Evolutionary conservation across 768 basidiomycete species (phyloP), one percentile per base, ranked within the genome.

Genomic region (Rhizopogon rudus): DNA sequence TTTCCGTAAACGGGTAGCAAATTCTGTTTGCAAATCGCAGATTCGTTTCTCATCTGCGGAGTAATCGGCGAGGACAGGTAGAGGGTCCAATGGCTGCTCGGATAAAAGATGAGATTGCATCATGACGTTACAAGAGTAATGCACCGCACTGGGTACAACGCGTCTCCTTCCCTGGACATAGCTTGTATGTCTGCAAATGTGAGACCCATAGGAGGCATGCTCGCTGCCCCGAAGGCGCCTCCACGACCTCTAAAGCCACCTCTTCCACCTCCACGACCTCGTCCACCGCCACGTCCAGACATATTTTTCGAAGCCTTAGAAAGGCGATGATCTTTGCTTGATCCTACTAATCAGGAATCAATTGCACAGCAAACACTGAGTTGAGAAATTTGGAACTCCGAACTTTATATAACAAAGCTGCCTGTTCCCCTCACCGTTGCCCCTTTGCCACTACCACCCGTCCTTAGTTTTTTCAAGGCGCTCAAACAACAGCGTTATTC

Each of bases 181-280:
- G 82, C 78, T 66, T 90, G 87, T 51, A 93, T 77, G 66, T 93
- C 91, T 42, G 86, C 81, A 65, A 88, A 89, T 6, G 86, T 84
- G 31, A 93, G 78, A 17, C 91, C 91, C 84, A 91, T 88, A 0
- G 89, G 88, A 3, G 83, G 84, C 39, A 79, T 68, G 17, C 61
- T 61, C 29, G 70, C 60, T 43, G 73, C 71, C 33, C 76, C 68
- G 56, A 69, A 57, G 65, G 65, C 58, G 28, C 70, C 65, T 13
- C 68, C 54, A 20, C 76, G 73, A 28, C 83, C 81, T 17, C 81
- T 81, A 63, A 81, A 79, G 5, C 82, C 81, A 7, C 87, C 84
- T 56, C 88, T 70, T 3, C 87, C 82, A 16, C 84, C 81, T 29
- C 75, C 75, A 55, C 81, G 71, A 6, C 70, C 69, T 17, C 73